phyloP scores from a whole-genome alignment of 2,329 filamentous ascomycete species.

The Scortechinia acanthostroma region DNA sequence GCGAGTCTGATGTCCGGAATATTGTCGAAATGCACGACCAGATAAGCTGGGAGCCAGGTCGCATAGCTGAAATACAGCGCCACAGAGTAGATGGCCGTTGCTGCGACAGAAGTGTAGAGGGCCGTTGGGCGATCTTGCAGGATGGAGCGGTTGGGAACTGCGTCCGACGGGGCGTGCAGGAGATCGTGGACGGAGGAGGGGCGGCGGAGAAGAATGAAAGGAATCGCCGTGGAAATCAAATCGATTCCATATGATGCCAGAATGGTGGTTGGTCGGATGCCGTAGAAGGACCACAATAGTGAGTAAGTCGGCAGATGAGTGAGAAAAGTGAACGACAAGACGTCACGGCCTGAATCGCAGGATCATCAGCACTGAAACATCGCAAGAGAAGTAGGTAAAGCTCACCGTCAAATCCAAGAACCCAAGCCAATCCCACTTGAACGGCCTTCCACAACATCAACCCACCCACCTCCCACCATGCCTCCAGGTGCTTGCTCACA shows the following conservation, averaged over 20 bases:
- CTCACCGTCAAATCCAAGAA: conserved; percentile 15
- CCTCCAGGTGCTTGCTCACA: conserved; percentile 1
- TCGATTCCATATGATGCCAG: neutral
- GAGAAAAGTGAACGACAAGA: neutral
- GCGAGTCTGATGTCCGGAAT: neutral
- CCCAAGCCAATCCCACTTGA: neutral
- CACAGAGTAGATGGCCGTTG: neutral
- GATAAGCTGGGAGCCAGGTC: neutral
- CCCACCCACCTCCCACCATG: neutral
- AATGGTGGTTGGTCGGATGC: neutral
- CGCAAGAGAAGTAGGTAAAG: conserved; percentile 3
- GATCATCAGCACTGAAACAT: too few relatives aligned
- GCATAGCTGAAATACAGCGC: neutral
- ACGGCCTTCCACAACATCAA: conserved; percentile 5
- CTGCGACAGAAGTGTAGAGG: neutral
- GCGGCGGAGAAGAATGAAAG: neutral
- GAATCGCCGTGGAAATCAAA: neutral
- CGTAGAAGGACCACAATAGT: neutral
- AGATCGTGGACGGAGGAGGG: neutral
- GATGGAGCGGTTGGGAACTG: neutral
- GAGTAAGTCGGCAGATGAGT: neutral
- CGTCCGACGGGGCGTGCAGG: neutral
- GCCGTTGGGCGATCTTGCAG: neutral
- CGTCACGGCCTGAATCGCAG: conserved; percentile 8
- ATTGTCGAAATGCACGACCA: neutral